Evolutionary conservation across 371 early-diverging fungal species (phyloP).

Genomic region (Mucor circinelloides): DNA sequence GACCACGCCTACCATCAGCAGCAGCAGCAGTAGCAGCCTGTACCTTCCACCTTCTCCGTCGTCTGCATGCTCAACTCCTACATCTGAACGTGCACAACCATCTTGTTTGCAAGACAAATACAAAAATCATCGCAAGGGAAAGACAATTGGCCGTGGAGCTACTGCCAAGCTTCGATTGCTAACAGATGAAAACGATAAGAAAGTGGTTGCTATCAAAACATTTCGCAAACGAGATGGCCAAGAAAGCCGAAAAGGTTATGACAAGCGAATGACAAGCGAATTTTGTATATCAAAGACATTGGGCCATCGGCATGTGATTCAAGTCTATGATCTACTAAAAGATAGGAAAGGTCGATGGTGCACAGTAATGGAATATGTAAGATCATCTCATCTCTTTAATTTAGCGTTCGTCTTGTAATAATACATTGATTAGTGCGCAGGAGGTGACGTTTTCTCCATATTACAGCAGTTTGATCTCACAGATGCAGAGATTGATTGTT

Average conservation of each 20-base stretch:
- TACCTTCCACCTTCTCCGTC: slow-evolving; percentile 21
- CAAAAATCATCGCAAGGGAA: slow-evolving; percentile 21
- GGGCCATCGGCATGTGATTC: slow-evolving; percentile 68
- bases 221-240: slow-evolving; percentile 49
- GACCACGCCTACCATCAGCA: not conserved
- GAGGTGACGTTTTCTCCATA: slow-evolving; percentile 63
- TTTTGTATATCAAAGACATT: slow-evolving; percentile 70
- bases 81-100: slow-evolving; percentile 18
- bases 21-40: not conserved
- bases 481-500: slow-evolving; percentile 54
- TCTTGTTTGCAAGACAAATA: slow-evolving; percentile 30
- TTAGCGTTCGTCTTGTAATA: not conserved
- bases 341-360: slow-evolving; percentile 55
- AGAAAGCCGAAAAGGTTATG: slow-evolving; percentile 59
- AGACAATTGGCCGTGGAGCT: slow-evolving; percentile 32
- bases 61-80: slow-evolving; percentile 22
- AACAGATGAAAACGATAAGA: not conserved
- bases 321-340: slow-evolving; percentile 68
- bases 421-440: slow-evolving; percentile 43
- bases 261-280: slow-evolving; percentile 69
- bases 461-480: slow-evolving; percentile 42
- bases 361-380: slow-evolving; percentile 66
- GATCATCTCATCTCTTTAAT: slow-evolving; percentile 3
- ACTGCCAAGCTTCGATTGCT: slow-evolving; percentile 33
- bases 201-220: slow-evolving; percentile 47